Evolutionary conservation across 1,284 basidiomycete species (phyloP).

Genomic region (Filobasidium uniguttulatum): DNA sequence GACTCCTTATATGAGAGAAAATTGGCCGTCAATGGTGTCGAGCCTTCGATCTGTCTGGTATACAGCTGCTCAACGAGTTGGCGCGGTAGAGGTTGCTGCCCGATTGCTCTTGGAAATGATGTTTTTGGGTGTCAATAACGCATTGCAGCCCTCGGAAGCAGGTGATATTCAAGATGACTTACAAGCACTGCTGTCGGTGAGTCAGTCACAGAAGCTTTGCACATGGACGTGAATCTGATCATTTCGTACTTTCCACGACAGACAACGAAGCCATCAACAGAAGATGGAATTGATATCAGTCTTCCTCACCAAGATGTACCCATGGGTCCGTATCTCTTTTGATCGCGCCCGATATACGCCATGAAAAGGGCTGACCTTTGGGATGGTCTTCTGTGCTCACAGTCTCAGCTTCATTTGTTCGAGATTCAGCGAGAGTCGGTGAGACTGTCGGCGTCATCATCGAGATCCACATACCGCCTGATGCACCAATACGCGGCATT

Average conservation of each 20-base stretch:
- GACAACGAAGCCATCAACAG: slow-evolving; percentile 49
- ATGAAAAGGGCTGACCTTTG: neutral
- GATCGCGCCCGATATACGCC: neutral
- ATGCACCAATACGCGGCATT: neutral
- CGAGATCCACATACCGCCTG: too few species aligned
- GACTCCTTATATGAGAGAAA: slow-evolving; percentile 64
- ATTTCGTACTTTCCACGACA: slow-evolving; percentile 27
- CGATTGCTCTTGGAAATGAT: slow-evolving; percentile 66
- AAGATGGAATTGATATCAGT: neutral
- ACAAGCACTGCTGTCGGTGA: slow-evolving; percentile 52
- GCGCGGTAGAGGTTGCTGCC: slow-evolving; percentile 59
- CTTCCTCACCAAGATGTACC: neutral
- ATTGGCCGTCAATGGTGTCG: slow-evolving; percentile 56
- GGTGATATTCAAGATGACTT: slow-evolving; percentile 46
- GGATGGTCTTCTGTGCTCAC: too few species aligned
- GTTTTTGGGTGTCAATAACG: slow-evolving; percentile 45
- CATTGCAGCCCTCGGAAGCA: slow-evolving; percentile 17
- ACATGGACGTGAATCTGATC: neutral
- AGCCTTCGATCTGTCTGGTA: slow-evolving; percentile 65
- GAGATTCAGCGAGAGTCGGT: too few species aligned
- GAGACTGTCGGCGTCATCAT: too few species aligned
- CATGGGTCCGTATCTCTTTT: neutral
- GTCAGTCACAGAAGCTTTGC: slow-evolving; percentile 12
- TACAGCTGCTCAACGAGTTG: slow-evolving; percentile 58
- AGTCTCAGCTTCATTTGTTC: too few species aligned